Conservation (phyloP, 352 stramenopile species). For the Phytophthora foliorum region DNA sequence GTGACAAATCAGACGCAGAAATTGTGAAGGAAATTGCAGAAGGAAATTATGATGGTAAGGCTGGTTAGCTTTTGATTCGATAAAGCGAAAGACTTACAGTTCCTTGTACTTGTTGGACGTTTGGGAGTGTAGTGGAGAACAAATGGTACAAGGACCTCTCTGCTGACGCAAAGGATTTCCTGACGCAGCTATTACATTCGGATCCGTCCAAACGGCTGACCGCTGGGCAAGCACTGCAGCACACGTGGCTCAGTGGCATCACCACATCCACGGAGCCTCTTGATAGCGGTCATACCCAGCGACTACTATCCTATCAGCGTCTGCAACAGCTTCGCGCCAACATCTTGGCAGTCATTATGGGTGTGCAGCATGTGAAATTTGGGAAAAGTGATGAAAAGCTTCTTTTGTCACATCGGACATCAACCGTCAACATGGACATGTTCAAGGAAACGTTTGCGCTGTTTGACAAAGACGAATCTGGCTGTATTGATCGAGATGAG, state of each 20-base stretch:
- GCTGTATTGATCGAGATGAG: conserved; percentile 72
- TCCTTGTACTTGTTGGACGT: neutral
- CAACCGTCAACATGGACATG: conserved; percentile 85
- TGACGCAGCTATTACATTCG: conserved; percentile 58
- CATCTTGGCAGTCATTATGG: conserved; percentile 80
- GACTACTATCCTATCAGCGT: conserved; percentile 71
- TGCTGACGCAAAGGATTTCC: conserved; percentile 67
- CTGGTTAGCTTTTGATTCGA: neutral
- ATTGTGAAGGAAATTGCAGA: conserved; percentile 69
- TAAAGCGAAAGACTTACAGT: neutral
- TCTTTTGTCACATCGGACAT: conserved; percentile 40
- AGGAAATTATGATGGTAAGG: conserved; percentile 69
- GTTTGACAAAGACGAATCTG: conserved; percentile 83
- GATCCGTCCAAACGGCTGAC: conserved; percentile 64
- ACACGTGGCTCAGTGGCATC: conserved; percentile 69
- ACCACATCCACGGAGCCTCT: conserved; percentile 57
- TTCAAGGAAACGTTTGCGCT: conserved; percentile 81
- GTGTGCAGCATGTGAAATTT: conserved; percentile 68
- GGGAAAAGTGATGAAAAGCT: conserved; percentile 35
- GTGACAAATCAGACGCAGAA: conserved; percentile 75
- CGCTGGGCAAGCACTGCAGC: conserved; percentile 60
- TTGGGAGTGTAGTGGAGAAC: conserved; percentile 56
- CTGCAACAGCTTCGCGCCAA: conserved; percentile 81
- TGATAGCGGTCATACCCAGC: conserved; percentile 53
- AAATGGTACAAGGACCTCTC: conserved; percentile 74